A percentile compares a stretch with the other conserved stretches of the same genome.
Conservation (phyloP, 345 rosid genomes). For the Dimocarpus longan region DNA sequence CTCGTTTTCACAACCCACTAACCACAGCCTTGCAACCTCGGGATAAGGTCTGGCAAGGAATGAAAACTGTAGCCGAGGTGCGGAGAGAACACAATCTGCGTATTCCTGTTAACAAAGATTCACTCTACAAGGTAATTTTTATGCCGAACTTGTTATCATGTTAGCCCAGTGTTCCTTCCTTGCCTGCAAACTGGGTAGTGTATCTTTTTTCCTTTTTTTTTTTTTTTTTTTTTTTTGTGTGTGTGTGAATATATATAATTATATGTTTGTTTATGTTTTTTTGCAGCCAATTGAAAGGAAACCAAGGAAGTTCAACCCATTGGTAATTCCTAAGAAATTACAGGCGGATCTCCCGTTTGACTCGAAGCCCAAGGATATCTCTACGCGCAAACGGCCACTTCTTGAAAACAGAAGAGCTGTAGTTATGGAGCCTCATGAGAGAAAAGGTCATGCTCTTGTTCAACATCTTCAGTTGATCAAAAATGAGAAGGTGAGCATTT, state of each 20-base stretch:
- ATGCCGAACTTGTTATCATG: neutral
- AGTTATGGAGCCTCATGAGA: constrained; percentile 70
- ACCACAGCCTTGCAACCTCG: constrained; percentile 93
- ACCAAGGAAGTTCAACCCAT: constrained; percentile 66
- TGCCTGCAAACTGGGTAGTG: neutral
- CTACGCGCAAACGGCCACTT: constrained; percentile 45
- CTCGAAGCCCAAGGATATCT: constrained; percentile 77
- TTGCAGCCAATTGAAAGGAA: constrained; percentile 78
- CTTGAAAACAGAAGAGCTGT: constrained; percentile 77
- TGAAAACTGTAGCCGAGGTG: constrained; percentile 86
- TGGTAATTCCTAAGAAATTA: constrained; percentile 73
- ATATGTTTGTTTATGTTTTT: constrained; percentile 6
- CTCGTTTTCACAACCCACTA: constrained; percentile 73
- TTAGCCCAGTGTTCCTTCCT: neutral
- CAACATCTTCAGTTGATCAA: constrained; percentile 64
- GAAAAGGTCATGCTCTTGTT: constrained; percentile 52
- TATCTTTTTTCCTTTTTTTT: neutral
- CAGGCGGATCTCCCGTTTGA: constrained; percentile 74
- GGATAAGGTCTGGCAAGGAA: constrained; percentile 76
- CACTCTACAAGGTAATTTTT: constrained; percentile 73
- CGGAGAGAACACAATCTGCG: constrained; percentile 71
- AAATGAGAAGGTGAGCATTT: constrained; percentile 56
- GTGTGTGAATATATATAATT: neutral
- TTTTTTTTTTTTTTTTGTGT: neutral
- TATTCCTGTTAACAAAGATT: constrained; percentile 82